Evolutionary conservation across 2,329 filamentous ascomycete species (phyloP).

Genomic region (Fusarium sp.): DNA sequence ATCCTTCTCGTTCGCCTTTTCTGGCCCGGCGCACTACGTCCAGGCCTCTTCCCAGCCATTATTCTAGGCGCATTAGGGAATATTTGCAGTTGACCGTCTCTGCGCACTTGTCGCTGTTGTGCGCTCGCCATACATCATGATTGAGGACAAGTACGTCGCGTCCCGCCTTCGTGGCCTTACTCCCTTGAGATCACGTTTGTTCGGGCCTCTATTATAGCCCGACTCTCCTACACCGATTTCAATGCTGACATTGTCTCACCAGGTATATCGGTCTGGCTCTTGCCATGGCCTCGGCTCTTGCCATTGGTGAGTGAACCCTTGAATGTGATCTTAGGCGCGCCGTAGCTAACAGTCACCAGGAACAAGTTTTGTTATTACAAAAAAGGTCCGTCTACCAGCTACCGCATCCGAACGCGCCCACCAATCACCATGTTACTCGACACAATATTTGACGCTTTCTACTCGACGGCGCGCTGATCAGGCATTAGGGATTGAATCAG

Average conservation of each 20-base stretch:
- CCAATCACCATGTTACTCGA: neutral
- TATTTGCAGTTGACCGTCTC: neutral
- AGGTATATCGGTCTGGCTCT: slow-evolving; percentile 83
- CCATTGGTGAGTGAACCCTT: slow-evolving; percentile 71
- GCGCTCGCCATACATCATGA: slow-evolving; percentile 45
- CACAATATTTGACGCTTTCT: neutral
- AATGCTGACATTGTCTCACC: slow-evolving; percentile 36
- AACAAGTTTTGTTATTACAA: slow-evolving; percentile 98
- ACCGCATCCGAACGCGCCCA: neutral
- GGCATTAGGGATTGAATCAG: slow-evolving; percentile 82
- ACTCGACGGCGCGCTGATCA: slow-evolving; percentile 21
- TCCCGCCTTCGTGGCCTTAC: slow-evolving; percentile 6
- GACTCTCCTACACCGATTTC: neutral
- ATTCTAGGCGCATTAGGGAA: slow-evolving; percentile 25
- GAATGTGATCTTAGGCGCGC: neutral
- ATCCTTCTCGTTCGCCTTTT: slow-evolving; percentile 11
- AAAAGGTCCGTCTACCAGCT: slow-evolving; percentile 75
- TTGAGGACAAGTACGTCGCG: slow-evolving; percentile 55
- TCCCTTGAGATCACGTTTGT: slow-evolving; percentile 11
- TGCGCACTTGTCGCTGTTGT: slow-evolving; percentile 34
- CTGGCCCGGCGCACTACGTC: slow-evolving; percentile 23
- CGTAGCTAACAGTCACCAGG: slow-evolving; percentile 62
- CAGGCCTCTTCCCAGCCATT: neutral
- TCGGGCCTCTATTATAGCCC: slow-evolving; percentile 9
- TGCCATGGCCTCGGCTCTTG: slow-evolving; percentile 80